These are phyloP conservation scores for Cenchrus americanus DNA, from an alignment of 176 grass and related monocot species.

Conservation along the genomic window DNA sequence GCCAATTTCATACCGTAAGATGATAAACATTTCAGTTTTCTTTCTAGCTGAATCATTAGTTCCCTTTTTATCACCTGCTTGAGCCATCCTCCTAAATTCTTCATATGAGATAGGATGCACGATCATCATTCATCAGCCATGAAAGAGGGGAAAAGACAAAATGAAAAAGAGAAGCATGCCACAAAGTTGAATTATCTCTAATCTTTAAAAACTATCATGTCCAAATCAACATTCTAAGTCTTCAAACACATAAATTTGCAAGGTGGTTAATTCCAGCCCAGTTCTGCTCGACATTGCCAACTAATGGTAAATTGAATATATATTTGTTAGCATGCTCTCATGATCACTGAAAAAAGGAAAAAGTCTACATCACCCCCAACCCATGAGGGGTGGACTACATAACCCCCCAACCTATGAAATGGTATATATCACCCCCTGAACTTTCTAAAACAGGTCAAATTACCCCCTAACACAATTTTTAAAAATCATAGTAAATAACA, in stretches of 20 bases:
- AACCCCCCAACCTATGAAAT: no score
- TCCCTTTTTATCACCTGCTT: constrained; percentile 53
- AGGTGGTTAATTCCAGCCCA: not conserved
- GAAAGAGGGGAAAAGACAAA: constrained; percentile 6
- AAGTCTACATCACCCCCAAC: no score
- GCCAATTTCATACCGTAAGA: constrained; percentile 54
- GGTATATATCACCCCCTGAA: no score
- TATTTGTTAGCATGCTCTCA: not conserved
- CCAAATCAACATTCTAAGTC: not conserved
- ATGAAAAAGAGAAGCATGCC: not conserved
- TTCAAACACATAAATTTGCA: not conserved
- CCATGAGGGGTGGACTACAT: no score
- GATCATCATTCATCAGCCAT: not conserved
- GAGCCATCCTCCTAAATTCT: constrained; percentile 68
- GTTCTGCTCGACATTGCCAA: not conserved
- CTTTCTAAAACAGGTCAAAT: no score
- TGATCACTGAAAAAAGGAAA: not conserved
- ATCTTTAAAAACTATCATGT: not conserved
- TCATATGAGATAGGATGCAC: constrained; percentile 34
- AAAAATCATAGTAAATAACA: no score
- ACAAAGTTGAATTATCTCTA: constrained; percentile 3
- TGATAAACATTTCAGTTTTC: constrained; percentile 50
- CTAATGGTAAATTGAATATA: not conserved
- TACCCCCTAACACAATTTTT: no score
- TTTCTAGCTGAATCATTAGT: constrained; percentile 46